Evolutionary conservation across 352 stramenopile species (phyloP).

Genomic region (Phytophthora gonapodyides): DNA sequence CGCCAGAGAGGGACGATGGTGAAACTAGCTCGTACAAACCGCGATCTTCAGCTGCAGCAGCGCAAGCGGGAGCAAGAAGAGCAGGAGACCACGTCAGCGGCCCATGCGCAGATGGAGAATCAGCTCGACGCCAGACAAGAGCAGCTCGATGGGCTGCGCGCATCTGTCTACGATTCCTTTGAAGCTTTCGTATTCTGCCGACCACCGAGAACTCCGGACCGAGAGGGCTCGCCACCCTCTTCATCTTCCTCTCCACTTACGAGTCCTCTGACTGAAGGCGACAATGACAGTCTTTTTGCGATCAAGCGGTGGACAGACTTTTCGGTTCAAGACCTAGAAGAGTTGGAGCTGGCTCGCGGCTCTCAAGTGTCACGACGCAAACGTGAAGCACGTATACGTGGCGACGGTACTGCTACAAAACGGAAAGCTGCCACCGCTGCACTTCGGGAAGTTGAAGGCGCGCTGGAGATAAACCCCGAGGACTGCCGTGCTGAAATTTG

Average conservation of each 20-base stretch:
- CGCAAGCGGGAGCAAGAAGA: slow-evolving; percentile 27
- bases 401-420: slow-evolving; percentile 3
- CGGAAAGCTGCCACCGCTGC: slow-evolving; percentile 24
- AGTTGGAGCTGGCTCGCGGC: slow-evolving; percentile 29
- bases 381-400: not conserved
- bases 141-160: slow-evolving; percentile 58
- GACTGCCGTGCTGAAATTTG: slow-evolving; percentile 67
- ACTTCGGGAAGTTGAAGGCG: slow-evolving; percentile 49
- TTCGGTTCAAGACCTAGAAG: slow-evolving; percentile 46
- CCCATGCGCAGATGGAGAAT: slow-evolving; percentile 21
- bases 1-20: slow-evolving; percentile 42
- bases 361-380: not conserved
- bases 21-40: slow-evolving; percentile 46
- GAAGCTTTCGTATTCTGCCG: slow-evolving; percentile 58
- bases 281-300: slow-evolving; percentile 25
- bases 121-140: slow-evolving; percentile 27
- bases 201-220: slow-evolving; percentile 2
- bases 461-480: slow-evolving; percentile 50
- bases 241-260: not conserved
- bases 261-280: slow-evolving; percentile 6
- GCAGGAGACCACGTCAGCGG: slow-evolving; percentile 9
- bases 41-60: slow-evolving; percentile 42
- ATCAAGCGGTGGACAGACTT: slow-evolving; percentile 56
- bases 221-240: not conserved
- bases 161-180: slow-evolving; percentile 61